Evolutionary conservation across 164 flowering plant species (phyloP), one percentile per base, ranked within the genome.

Genomic region (Annona cherimola): DNA sequence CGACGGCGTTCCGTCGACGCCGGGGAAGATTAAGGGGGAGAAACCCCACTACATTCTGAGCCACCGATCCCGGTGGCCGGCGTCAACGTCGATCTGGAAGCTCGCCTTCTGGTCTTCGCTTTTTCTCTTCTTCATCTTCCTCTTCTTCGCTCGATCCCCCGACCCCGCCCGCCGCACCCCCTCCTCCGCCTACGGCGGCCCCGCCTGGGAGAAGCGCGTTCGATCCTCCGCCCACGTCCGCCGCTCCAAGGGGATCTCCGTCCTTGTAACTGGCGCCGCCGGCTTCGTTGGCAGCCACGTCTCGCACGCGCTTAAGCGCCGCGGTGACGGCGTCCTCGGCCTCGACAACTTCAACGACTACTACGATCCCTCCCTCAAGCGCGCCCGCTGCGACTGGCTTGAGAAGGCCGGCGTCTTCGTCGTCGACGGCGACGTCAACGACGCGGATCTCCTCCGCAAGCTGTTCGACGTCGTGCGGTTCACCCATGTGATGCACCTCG

Each of bases 21-120:
- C 99, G 3, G 99, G 99, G 0, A 94, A 94, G 74, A 88, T 92
- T 88, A 94, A 93, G 89, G 86, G 89, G 85, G 98, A 94, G 2
- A 94, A 90, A 66, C 89, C 97, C 0, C 74, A 86, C 0, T 85
- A 88, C 80, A 45, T 64, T 57, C 68, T 50, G 45, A 68, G 72
- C 69, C 75, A 63, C 42, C 67, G 72, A 75, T 84, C 87, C 26
- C 79, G 93, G 35, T 87, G 81, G 77, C 89, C 86, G 39, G 83
- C 87, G 9, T n/a, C n/a, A n/a, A n/a, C n/a, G n/a, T 83, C 88
- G 1, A 68, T 89, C 1, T 79, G 83, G 20, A 91, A 90, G 81
- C 82, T 94, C 77, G 74, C 89, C 4, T 85, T 93, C 70, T 90
- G 91, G 91, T 85, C 90, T 45, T 73, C 86, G 40, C 63, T 89